A percentile compares a stretch with the other conserved stretches of the same genome.
Evolutionary conservation across 331 rosid species (phyloP).

Genomic region (Quercus tomentella): DNA sequence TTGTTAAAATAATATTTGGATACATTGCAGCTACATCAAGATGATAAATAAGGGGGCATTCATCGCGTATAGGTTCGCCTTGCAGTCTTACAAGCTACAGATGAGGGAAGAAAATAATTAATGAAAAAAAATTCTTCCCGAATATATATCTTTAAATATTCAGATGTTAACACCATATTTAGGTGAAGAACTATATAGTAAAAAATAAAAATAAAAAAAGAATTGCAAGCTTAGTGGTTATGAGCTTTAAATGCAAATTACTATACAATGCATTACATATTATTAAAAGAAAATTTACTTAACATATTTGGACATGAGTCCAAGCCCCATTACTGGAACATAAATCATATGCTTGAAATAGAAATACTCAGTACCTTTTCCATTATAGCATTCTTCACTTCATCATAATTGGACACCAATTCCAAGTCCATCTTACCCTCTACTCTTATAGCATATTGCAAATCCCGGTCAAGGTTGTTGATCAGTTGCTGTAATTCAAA

Average conservation of each 20-base stretch:
- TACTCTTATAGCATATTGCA: constrained; percentile 87
- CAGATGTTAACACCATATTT: constrained; percentile 2
- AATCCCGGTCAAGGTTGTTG: constrained; percentile 87
- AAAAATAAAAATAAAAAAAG: not conserved
- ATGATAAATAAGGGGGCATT: constrained; percentile 95
- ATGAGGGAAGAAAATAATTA: constrained; percentile 20
- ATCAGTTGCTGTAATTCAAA: constrained; percentile 70
- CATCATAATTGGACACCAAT: constrained; percentile 75
- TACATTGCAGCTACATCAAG: constrained; percentile 99
- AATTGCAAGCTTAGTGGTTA: not conserved
- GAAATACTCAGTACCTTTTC: constrained; percentile 63
- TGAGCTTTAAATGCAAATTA: not conserved
- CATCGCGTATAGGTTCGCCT: constrained; percentile 75
- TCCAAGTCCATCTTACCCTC: constrained; percentile 95
- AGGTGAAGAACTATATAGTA: not conserved
- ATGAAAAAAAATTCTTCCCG: constrained; percentile 5
- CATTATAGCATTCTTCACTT: constrained; percentile 76
- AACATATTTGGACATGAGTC: constrained; percentile 6
- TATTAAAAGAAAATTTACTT: not conserved
- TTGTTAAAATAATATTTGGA: constrained; percentile 92
- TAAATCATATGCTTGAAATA: constrained; percentile 20
- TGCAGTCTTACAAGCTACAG: constrained; percentile 73
- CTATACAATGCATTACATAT: not conserved
- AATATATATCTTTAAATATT: constrained; percentile 6
- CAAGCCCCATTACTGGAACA: constrained; percentile 3